These are phyloP conservation scores for Epichloe sp. DNA, from an alignment of 2,329 filamentous ascomycete genomes.

Conservation along the genomic window DNA sequence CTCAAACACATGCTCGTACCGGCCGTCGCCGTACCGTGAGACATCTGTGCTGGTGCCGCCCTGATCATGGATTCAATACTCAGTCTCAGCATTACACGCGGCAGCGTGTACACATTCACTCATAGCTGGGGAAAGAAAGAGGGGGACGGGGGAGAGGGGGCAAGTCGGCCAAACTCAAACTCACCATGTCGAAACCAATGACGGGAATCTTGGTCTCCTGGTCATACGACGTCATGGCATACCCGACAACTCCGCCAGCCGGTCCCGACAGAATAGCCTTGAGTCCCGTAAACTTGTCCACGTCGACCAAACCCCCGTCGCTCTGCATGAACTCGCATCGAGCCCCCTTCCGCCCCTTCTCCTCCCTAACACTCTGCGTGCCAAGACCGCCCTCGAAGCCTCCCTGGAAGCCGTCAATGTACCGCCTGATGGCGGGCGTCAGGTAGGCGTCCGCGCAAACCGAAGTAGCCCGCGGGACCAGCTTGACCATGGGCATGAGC, in stretches of 20 bases:
- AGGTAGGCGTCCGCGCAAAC: conserved; percentile 31
- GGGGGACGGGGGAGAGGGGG: neutral
- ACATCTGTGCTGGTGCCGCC: conserved; percentile 64
- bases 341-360: conserved; percentile 33
- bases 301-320: conserved; percentile 38
- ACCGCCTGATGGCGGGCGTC: conserved; percentile 24
- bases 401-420: conserved; percentile 21
- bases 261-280: conserved; percentile 60
- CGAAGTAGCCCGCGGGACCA: conserved; percentile 30
- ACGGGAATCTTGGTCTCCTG: conserved; percentile 52
- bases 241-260: conserved; percentile 66
- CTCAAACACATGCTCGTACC: conserved; percentile 43
- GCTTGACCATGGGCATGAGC: conserved; percentile 29
- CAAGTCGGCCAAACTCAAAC: neutral
- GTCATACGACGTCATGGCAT: conserved; percentile 61
- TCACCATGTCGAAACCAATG: conserved; percentile 57
- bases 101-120: too few relatives aligned
- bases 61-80: neutral
- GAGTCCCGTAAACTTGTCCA: conserved; percentile 52
- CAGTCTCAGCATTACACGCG: too few relatives aligned
- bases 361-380: conserved; percentile 52
- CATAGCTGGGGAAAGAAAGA: neutral
- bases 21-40: conserved; percentile 43
- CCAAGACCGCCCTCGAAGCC: conserved; percentile 24
- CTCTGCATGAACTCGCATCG: conserved; percentile 65